Conservation (phyloP, 768 basidiomycete species). For the Pleurotus pulmonarius region DNA sequence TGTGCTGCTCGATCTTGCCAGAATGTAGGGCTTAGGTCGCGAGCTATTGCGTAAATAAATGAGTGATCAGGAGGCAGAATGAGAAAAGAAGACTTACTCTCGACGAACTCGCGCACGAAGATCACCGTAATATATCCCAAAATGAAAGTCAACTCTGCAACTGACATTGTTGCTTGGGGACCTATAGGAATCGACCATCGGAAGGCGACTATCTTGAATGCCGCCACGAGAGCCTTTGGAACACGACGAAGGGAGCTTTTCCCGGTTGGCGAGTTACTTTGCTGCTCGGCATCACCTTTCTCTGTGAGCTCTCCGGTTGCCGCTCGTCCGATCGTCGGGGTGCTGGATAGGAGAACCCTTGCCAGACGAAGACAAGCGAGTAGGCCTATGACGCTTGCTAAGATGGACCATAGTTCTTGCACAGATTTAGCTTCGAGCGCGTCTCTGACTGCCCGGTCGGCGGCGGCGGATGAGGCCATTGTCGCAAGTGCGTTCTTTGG, state of each 20-base stretch:
- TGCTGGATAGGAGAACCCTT: conserved; percentile 12
- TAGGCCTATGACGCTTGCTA: conserved; percentile 31
- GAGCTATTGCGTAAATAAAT: conserved; percentile 21
- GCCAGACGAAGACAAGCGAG: conserved; percentile 29
- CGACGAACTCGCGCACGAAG: conserved; percentile 38
- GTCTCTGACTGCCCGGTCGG: conserved; percentile 30
- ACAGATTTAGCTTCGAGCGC: conserved; percentile 31
- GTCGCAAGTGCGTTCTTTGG: background rate
- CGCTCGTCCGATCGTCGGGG: background rate
- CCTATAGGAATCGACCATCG: conserved; percentile 45
- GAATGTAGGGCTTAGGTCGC: conserved; percentile 26
- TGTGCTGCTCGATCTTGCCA: conserved; percentile 36
- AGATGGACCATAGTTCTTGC: conserved; percentile 36
- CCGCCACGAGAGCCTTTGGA: conserved; percentile 33
- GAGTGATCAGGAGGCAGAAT: conserved; percentile 14
- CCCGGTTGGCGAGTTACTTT: background rate
- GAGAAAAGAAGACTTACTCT: conserved; percentile 32
- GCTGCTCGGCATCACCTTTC: conserved; percentile 19
- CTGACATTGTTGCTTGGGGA: conserved; percentile 25
- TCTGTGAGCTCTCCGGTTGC: conserved; percentile 8
- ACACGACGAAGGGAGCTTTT: conserved; percentile 19
- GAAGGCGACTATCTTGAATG: conserved; percentile 47
- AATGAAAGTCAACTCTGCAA: conserved; percentile 45
- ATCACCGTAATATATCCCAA: conserved; percentile 41
- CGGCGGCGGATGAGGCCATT: conserved; percentile 19